Evolutionary conservation across 768 basidiomycete genomes (phyloP).

Genomic region (Thelephora aurantiotincta): DNA sequence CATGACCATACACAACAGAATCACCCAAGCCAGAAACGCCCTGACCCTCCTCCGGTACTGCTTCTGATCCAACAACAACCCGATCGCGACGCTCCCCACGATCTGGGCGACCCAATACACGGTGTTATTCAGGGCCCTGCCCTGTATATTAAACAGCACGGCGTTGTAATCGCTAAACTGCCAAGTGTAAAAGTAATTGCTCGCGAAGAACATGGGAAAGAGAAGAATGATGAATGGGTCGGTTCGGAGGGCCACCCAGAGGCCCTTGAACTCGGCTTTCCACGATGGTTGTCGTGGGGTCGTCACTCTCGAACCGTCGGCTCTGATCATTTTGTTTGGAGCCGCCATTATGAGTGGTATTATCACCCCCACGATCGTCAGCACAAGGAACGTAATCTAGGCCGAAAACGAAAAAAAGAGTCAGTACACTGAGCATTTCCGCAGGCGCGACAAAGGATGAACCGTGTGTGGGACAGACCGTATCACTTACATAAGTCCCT

Average conservation of each 20-base stretch:
- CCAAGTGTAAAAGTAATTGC: constrained; percentile 82
- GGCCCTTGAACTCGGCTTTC: constrained; percentile 58
- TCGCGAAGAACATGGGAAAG: constrained; percentile 78
- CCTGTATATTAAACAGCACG: constrained; percentile 70
- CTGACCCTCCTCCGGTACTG: constrained; percentile 47
- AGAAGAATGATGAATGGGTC: constrained; percentile 63
- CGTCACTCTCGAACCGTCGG: constrained; percentile 57
- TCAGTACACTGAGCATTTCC: background rate
- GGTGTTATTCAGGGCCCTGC: constrained; percentile 62
- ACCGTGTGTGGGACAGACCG: too few relatives aligned
- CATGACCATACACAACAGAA: constrained; percentile 52
- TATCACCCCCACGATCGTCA: constrained; percentile 52
- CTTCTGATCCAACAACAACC: constrained; percentile 48
- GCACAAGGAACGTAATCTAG: constrained; percentile 63
- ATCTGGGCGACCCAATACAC: constrained; percentile 76
- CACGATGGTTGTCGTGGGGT: constrained; percentile 58
- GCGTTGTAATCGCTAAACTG: constrained; percentile 74
- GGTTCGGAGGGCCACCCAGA: constrained; percentile 51
- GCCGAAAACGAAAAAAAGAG: too few relatives aligned
- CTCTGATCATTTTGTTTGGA: constrained; percentile 58
- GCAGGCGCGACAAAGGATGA: too few relatives aligned
- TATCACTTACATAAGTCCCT: constrained; percentile 53
- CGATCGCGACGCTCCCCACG: constrained; percentile 58
- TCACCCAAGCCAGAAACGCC: constrained; percentile 54
- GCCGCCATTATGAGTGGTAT: constrained; percentile 62